Conservation (phyloP, 495 filamentous ascomycete species). For the Tuber calosporum region DNA sequence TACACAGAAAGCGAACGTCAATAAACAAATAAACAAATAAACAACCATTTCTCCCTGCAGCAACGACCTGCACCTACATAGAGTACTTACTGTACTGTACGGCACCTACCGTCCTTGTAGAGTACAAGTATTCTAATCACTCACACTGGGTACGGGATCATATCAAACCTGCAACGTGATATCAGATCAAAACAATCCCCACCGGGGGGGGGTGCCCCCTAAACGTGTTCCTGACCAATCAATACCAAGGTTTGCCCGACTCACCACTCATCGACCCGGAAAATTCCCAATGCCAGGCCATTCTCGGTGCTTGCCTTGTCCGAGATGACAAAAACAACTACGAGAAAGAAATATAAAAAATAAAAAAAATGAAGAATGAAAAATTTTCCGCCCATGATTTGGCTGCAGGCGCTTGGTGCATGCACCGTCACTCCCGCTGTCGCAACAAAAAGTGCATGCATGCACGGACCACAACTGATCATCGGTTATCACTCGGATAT, state of each 20-base stretch:
- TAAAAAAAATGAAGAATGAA: not conserved
- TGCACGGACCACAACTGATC: not conserved
- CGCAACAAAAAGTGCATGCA: not conserved
- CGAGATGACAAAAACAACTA: not conserved
- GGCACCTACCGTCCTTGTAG: not conserved
- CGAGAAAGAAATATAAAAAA: not conserved
- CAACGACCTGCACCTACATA: not conserved
- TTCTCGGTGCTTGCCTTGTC: not conserved
- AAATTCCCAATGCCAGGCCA: not conserved
- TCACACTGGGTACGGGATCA: not conserved
- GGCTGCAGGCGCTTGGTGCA: not conserved
- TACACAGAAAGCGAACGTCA: not conserved
- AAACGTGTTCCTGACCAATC: not conserved
- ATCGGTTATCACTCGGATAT: not conserved
- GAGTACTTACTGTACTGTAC: not conserved
- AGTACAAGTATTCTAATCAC: not conserved
- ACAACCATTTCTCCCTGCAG: not conserved
- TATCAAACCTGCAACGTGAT: not conserved
- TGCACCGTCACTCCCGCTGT: not conserved
- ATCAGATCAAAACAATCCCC: not conserved
- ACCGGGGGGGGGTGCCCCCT: not conserved
- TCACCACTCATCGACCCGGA: not conserved
- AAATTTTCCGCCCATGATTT: not conserved
- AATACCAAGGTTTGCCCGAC: not conserved
- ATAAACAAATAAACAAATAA: constrained; percentile 4